A percentile compares a stretch with the other conserved stretches of the same genome.
Conservation (phyloP, 2,329 filamentous ascomycete species). For the Cercospora beticola region DNA sequence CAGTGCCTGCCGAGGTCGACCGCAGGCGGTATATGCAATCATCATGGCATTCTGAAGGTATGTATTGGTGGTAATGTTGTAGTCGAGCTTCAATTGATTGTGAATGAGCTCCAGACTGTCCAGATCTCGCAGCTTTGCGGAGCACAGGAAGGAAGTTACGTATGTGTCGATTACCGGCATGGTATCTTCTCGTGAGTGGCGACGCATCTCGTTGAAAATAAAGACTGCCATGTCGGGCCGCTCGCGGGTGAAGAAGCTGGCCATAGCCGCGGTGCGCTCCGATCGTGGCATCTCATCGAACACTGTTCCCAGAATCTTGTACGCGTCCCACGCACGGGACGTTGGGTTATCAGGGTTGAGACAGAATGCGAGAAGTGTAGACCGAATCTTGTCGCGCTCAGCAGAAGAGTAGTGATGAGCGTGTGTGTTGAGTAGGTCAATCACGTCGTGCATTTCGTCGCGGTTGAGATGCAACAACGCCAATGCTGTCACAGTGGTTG, state of each 20-base stretch:
- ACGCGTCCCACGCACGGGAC: conserved; percentile 62
- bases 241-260: conserved; percentile 73
- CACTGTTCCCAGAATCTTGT: conserved; percentile 57
- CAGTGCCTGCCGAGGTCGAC: conserved; percentile 64
- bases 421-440: conserved; percentile 77
- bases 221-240: conserved; percentile 81
- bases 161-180: conserved; percentile 75
- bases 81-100: conserved; percentile 93
- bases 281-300: conserved; percentile 64
- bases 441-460: conserved; percentile 74
- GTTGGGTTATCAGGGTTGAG: conserved; percentile 62
- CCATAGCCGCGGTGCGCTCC: conserved; percentile 72
- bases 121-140: conserved; percentile 45
- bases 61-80: conserved; percentile 74
- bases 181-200: conserved; percentile 61
- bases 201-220: conserved; percentile 93
- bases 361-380: conserved; percentile 67
- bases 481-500: conserved; percentile 72
- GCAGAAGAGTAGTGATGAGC: conserved; percentile 67
- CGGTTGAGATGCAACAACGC: conserved; percentile 71
- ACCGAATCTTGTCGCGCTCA: conserved; percentile 66
- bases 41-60: conserved; percentile 80
- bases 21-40: conserved; percentile 75
- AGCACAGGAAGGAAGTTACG: conserved; percentile 71
- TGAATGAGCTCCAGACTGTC: conserved; percentile 74